phyloP scores from a whole-genome alignment of 148 eudicot genomes.

The Amaranthus cruentus region DNA sequence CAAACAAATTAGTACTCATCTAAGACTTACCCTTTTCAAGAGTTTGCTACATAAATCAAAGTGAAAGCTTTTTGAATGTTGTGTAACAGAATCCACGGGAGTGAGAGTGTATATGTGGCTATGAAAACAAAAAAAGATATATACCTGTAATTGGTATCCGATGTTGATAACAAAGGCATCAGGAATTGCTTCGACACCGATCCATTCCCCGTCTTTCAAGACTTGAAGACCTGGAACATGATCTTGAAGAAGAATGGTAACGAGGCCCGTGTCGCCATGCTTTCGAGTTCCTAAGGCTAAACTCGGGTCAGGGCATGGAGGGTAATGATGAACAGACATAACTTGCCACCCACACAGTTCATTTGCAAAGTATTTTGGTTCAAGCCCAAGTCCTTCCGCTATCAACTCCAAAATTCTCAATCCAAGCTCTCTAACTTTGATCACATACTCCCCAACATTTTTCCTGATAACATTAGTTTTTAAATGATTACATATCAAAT shows the following conservation, averaged over 20 bases:
- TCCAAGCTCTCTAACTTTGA: conserved; percentile 28
- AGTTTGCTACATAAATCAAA: too few species aligned
- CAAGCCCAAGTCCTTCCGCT: conserved; percentile 48
- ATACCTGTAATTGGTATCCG: conserved; percentile 47
- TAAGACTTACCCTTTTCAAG: too few species aligned
- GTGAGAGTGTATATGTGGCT: background rate
- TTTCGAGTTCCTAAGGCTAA: conserved; percentile 35
- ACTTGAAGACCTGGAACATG: conserved; percentile 45
- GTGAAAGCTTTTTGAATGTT: too few species aligned
- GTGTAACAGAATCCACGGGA: too few species aligned
- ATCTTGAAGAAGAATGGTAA: conserved; percentile 45
- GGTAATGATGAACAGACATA: conserved; percentile 36
- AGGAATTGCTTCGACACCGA: conserved; percentile 36
- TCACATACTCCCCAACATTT: conserved; percentile 27
- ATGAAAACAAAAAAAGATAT: background rate
- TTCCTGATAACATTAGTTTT: conserved; percentile 24
- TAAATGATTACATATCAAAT: background rate
- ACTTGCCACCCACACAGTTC: conserved; percentile 33
- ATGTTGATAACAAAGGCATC: conserved; percentile 43
- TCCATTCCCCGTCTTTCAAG: conserved; percentile 43
- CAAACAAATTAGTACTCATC: too few species aligned
- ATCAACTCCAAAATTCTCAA: conserved; percentile 41
- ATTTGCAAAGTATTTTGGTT: conserved; percentile 27
- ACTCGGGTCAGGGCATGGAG: conserved; percentile 65
- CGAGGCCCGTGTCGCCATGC: conserved; percentile 47